A percentile compares a stretch with the other conserved stretches of the same genome.
Evolutionary conservation across 1,139 yeast species (phyloP).

Genomic region (Pichia sp.): DNA sequence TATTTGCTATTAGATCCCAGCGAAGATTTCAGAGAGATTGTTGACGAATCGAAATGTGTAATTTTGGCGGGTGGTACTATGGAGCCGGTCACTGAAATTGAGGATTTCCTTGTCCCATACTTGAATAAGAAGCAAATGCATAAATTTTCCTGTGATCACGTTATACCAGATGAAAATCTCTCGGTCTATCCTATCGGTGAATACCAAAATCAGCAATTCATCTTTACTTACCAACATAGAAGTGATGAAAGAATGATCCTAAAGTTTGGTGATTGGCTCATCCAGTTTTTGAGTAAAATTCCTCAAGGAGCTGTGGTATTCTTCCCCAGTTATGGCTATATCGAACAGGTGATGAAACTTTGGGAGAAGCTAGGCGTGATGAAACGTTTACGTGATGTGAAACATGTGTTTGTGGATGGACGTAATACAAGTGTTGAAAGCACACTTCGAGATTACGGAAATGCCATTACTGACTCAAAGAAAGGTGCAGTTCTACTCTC

Average conservation of each 20-base stretch:
- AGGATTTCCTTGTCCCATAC: constrained; percentile 59
- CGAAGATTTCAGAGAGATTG: constrained; percentile 56
- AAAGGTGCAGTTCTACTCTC: constrained; percentile 67
- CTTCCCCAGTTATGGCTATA: constrained; percentile 77
- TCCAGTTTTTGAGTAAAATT: constrained; percentile 36
- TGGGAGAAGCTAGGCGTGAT: constrained; percentile 42
- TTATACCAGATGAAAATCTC: constrained; percentile 66
- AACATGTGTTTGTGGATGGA: constrained; percentile 54
- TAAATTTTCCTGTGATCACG: constrained; percentile 74
- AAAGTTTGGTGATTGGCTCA: constrained; percentile 46
- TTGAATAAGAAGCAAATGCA: constrained; percentile 36
- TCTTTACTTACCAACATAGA: constrained; percentile 66
- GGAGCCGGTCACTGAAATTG: constrained; percentile 80
- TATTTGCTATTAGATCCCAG: constrained; percentile 83
- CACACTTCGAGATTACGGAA: constrained; percentile 45
- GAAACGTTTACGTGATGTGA: constrained; percentile 30
- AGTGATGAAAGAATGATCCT: constrained; percentile 38
- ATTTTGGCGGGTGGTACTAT: constrained; percentile 93
- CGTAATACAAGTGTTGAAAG: constrained; percentile 37
- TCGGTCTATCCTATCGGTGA: constrained; percentile 46
- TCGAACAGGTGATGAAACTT: constrained; percentile 38
- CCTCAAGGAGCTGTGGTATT: constrained; percentile 79
- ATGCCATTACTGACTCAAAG: constrained; percentile 22
- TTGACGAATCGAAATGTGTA: constrained; percentile 62
- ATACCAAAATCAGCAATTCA: constrained; percentile 31